Evolutionary conservation across 805 yeast genomes (phyloP).

Genomic region (Nakazawaea siamensis): DNA sequence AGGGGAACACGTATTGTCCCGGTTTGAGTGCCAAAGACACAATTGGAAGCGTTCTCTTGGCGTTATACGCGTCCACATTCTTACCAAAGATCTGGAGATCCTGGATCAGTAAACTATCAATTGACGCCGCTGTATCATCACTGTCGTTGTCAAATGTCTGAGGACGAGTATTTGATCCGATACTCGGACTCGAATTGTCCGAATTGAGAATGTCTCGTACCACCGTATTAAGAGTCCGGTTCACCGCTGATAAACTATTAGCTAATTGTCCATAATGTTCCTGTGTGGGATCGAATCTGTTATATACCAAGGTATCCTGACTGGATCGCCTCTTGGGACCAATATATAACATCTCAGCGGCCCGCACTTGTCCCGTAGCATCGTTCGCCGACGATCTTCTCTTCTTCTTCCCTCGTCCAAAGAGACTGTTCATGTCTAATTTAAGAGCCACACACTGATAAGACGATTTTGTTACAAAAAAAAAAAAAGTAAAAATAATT

Average conservation of each 20-base stretch:
- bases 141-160: conserved; percentile 1
- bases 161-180: background rate
- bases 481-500: too few species aligned
- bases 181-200: background rate
- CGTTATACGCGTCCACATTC: conserved; percentile 8
- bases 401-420: conserved; percentile 5
- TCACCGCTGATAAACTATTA: conserved; percentile 2
- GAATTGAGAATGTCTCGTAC: conserved; percentile 6
- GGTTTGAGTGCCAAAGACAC: conserved; percentile 10
- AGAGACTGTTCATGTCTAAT: conserved; percentile 4
- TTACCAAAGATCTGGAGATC: conserved; percentile 7
- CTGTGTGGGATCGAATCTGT: conserved; percentile 7
- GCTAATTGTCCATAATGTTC: conserved; percentile 11
- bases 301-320: conserved; percentile 9
- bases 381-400: conserved; percentile 6
- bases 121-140: conserved; percentile 10
- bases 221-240: conserved; percentile 7
- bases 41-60: conserved; percentile 10
- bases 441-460: too few species aligned
- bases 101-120: conserved; percentile 3
- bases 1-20: conserved; percentile 12
- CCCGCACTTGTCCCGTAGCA: too few species aligned
- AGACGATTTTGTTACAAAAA: too few species aligned
- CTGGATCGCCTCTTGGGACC: conserved; percentile 9
- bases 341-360: too few species aligned